A percentile compares a stretch with the other conserved stretches of the same genome.
Evolutionary conservation across 768 basidiomycete species (phyloP).

Genomic region (Lentinula detonsa): DNA sequence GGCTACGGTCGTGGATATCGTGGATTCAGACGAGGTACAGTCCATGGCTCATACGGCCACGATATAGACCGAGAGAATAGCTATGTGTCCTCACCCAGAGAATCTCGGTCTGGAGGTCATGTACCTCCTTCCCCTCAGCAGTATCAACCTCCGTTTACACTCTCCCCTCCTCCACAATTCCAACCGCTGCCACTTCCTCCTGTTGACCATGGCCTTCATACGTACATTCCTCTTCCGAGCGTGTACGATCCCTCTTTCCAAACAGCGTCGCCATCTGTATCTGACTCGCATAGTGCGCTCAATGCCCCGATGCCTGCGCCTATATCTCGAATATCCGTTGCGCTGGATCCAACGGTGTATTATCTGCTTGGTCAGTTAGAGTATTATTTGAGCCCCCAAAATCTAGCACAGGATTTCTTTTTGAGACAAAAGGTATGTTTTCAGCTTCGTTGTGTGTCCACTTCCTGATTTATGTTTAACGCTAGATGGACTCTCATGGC

Average conservation of each 20-base stretch:
- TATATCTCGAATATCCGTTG: slow-evolving; percentile 39
- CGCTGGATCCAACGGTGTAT: slow-evolving; percentile 60
- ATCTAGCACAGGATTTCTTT: slow-evolving; percentile 83
- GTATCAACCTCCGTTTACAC: slow-evolving; percentile 21
- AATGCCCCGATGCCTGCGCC: slow-evolving; percentile 35
- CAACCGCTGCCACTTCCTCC: slow-evolving; percentile 16
- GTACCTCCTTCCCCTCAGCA: slow-evolving; percentile 17
- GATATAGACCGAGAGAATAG: slow-evolving; percentile 19
- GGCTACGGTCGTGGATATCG: slow-evolving; percentile 24
- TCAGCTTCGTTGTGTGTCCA: background rate
- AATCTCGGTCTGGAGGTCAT: slow-evolving; percentile 1
- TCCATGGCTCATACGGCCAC: slow-evolving; percentile 25
- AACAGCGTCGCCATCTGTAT: background rate
- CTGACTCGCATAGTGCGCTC: background rate
- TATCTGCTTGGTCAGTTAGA: slow-evolving; percentile 81
- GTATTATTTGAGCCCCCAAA: slow-evolving; percentile 89
- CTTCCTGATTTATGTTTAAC: background rate
- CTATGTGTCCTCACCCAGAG: slow-evolving; percentile 7
- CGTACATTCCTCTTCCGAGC: background rate
- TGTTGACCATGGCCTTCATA: background rate
- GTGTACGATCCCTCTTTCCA: background rate
- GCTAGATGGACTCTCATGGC: slow-evolving; percentile 83
- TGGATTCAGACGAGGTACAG: slow-evolving; percentile 9
- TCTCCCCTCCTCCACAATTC: slow-evolving; percentile 26
- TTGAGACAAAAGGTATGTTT: slow-evolving; percentile 66